These are phyloP conservation scores for Coleophoma eucalyptorum DNA, from an alignment of 2,329 filamentous ascomycete genomes.

Conservation along the genomic window DNA sequence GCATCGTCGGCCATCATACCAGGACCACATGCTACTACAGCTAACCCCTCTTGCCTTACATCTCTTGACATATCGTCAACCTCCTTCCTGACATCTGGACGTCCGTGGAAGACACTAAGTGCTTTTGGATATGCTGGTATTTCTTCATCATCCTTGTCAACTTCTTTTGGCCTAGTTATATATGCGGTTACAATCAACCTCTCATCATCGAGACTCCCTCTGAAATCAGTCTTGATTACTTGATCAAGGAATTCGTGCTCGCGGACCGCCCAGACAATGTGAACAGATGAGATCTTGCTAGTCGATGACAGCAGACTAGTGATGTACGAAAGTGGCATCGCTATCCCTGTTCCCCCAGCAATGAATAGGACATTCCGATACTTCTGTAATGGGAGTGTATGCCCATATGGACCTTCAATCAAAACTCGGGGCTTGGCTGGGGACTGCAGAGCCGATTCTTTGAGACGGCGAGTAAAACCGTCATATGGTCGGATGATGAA, in stretches of 20 bases:
- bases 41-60: not conserved
- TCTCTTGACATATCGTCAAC: not conserved
- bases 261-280: constrained; percentile 39
- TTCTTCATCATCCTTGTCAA: not conserved
- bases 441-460: constrained; percentile 23
- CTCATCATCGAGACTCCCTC: constrained; percentile 20
- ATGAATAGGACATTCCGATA: constrained; percentile 38
- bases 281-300: constrained; percentile 15
- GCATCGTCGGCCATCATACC: not conserved
- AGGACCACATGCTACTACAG: not conserved
- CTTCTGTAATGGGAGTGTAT: constrained; percentile 31
- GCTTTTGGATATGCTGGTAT: constrained; percentile 5
- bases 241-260: constrained; percentile 33
- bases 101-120: constrained; percentile 19
- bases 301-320: not conserved
- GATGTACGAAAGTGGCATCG: constrained; percentile 37
- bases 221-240: constrained; percentile 30
- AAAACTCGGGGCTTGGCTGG: constrained; percentile 30
- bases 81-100: constrained; percentile 27
- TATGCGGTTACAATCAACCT: constrained; percentile 34
- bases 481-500: constrained; percentile 42
- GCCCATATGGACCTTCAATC: constrained; percentile 42
- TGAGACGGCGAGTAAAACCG: constrained; percentile 29
- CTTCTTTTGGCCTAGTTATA: constrained; percentile 21
- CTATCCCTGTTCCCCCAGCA: constrained; percentile 40